These are phyloP conservation scores for Hypoxylon sp. DNA, from an alignment of 2,329 filamentous ascomycete genomes.

Conservation along the genomic window DNA sequence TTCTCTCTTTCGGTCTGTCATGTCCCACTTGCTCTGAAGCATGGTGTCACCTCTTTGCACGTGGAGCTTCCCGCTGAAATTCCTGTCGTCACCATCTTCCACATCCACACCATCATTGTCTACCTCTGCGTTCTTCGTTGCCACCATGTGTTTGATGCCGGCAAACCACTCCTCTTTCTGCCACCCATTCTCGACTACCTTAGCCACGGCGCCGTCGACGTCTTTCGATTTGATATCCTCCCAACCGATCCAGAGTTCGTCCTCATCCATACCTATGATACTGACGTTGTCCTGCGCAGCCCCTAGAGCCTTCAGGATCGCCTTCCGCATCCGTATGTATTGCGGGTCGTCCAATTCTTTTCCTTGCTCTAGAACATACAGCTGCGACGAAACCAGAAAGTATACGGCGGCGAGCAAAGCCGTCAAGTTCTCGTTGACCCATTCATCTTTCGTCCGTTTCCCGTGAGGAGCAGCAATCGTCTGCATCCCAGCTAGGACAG, in stretches of 20 bases:
- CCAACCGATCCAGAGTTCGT: conserved; percentile 70
- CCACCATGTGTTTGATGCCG: conserved; percentile 69
- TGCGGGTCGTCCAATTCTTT: conserved; percentile 59
- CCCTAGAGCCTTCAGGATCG: conserved; percentile 62
- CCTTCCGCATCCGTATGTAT: conserved; percentile 64
- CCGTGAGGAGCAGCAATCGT: conserved; percentile 63
- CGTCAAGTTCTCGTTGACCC: conserved; percentile 65
- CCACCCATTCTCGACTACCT: conserved; percentile 71
- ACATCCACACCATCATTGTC: conserved; percentile 54
- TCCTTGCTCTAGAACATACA: conserved; percentile 60
- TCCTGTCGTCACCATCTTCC: conserved; percentile 55
- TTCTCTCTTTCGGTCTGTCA: conserved; percentile 73
- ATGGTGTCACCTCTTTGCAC: conserved; percentile 74
- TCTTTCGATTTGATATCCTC: conserved; percentile 64
- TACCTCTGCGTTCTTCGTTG: conserved; percentile 45
- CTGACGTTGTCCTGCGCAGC: conserved; percentile 59
- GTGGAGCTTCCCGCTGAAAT: conserved; percentile 56
- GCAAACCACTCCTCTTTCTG: conserved; percentile 74
- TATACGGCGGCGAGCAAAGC: conserved; percentile 72
- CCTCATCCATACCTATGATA: conserved; percentile 59
- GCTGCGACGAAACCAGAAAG: conserved; percentile 70
- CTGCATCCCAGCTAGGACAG: conserved; percentile 82
- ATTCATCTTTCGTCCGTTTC: conserved; percentile 63
- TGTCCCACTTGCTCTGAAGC: conserved; percentile 80
- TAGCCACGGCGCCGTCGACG: conserved; percentile 73